Conservation (phyloP, 2,329 filamentous ascomycete species). For the Venturia pyrina region DNA sequence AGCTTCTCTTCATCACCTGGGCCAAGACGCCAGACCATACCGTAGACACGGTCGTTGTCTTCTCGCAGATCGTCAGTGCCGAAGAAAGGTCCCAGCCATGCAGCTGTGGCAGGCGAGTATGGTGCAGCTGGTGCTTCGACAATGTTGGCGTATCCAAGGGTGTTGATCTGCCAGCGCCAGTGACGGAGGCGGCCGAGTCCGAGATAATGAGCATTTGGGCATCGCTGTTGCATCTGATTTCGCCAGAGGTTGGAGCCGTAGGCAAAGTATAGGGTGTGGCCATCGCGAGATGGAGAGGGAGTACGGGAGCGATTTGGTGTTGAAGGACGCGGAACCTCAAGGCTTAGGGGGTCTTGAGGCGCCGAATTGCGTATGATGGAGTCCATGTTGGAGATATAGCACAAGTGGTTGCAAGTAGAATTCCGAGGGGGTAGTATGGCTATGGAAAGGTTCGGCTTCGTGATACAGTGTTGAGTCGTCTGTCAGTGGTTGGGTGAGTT, state of each 20-base stretch:
- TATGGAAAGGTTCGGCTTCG: neutral
- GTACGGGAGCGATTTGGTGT: conserved; percentile 9
- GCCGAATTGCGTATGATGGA: neutral
- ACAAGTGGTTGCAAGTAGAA: neutral
- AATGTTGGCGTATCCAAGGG: conserved; percentile 60
- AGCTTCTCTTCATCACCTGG: conserved; percentile 22
- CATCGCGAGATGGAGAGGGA: conserved; percentile 8
- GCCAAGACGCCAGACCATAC: conserved; percentile 24
- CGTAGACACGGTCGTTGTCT: conserved; percentile 21
- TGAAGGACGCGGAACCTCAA: neutral
- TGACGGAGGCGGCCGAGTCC: conserved; percentile 45
- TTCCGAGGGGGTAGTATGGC: neutral
- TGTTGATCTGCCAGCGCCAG: conserved; percentile 58
- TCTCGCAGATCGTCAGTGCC: conserved; percentile 4
- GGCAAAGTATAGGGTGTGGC: conserved; percentile 49
- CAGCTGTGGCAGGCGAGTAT: neutral
- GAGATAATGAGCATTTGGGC: conserved; percentile 35
- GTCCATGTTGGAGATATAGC: neutral
- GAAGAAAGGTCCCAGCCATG: conserved; percentile 10
- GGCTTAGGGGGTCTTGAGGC: neutral
- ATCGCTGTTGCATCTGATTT: conserved; percentile 54
- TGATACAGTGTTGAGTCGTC: neutral
- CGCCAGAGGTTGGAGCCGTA: conserved; percentile 63
- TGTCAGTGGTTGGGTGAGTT: neutral
- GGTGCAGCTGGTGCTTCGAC: conserved; percentile 23